Evolutionary conservation across 2,329 filamentous ascomycete species (phyloP).

Genomic region (Beauveria scarabaeidicola): DNA sequence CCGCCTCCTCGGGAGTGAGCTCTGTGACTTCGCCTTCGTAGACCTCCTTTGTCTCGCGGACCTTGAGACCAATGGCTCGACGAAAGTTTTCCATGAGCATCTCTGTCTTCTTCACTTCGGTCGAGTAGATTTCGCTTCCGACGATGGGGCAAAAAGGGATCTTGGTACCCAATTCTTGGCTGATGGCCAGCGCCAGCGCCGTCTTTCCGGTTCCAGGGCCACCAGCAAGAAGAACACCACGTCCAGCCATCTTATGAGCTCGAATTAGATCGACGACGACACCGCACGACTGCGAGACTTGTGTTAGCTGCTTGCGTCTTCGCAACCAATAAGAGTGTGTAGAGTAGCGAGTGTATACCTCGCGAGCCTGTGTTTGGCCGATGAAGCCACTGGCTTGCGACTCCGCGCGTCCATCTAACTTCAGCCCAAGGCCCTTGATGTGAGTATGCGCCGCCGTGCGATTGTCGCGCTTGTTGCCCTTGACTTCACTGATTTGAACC

Average conservation of each 20-base stretch:
- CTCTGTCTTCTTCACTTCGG: constrained; percentile 99
- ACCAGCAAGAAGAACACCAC: constrained; percentile 86
- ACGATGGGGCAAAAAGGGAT: constrained; percentile 98
- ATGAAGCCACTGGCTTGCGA: constrained; percentile 75
- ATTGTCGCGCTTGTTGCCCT: constrained; percentile 89
- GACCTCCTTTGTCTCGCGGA: constrained; percentile 97
- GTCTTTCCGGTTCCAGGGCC: constrained; percentile 97
- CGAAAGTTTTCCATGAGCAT: constrained; percentile 99
- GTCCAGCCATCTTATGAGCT: constrained; percentile 94
- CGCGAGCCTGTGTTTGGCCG: constrained; percentile 77
- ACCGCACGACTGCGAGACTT: constrained; percentile 65
- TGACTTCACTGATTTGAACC: constrained; percentile 90
- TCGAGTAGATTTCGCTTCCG: constrained; percentile 94
- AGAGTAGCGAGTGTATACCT: constrained; percentile 47
- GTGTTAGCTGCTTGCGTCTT: neutral
- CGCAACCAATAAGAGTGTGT: neutral
- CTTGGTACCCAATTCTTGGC: constrained; percentile 94
- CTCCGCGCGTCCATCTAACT: constrained; percentile 78
- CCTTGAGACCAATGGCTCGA: constrained; percentile 89
- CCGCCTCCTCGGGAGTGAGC: constrained; percentile 92
- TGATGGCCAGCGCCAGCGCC: constrained; percentile 87
- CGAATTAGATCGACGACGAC: constrained; percentile 93
- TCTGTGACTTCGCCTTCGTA: constrained; percentile 99
- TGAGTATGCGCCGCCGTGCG: constrained; percentile 95
- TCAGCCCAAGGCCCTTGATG: constrained; percentile 89